Evolutionary conservation across 306 rosid species (phyloP).

Genomic region (Inga leiocalycina): DNA sequence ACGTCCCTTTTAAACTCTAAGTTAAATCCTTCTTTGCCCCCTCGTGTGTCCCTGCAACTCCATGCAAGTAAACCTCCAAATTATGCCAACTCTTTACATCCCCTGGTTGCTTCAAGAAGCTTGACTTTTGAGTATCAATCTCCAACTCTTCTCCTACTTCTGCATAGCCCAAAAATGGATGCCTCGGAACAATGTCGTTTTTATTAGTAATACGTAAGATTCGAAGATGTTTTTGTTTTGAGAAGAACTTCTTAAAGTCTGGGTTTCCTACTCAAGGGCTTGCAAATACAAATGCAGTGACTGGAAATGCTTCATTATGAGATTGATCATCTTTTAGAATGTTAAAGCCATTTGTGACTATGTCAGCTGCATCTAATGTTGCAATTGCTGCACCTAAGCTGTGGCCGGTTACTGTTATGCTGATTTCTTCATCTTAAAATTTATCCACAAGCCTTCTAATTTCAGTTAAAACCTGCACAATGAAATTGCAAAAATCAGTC

Average conservation of each 20-base stretch:
- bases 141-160: conserved; percentile 63
- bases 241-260: conserved; percentile 36
- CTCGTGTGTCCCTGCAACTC: too few species aligned
- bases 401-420: conserved; percentile 68
- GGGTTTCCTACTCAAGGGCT: conserved; percentile 65
- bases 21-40: conserved; percentile 52
- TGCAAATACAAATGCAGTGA: conserved; percentile 60
- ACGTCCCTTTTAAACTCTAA: conserved; percentile 58
- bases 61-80: conserved; percentile 72
- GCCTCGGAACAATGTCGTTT: conserved; percentile 53
- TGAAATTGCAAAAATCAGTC: neutral
- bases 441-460: conserved; percentile 51
- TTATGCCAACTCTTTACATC: conserved; percentile 48
- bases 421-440: conserved; percentile 63
- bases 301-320: conserved; percentile 48
- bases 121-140: conserved; percentile 52
- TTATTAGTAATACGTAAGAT: conserved; percentile 47
- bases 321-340: conserved; percentile 30
- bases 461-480: conserved; percentile 55
- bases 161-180: conserved; percentile 38
- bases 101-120: conserved; percentile 46
- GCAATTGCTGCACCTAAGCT: conserved; percentile 80
- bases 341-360: conserved; percentile 53
- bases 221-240: conserved; percentile 37
- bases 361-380: conserved; percentile 60